Conservation (phyloP, 441 rosid species). For the Macaranga tanarius region DNA sequence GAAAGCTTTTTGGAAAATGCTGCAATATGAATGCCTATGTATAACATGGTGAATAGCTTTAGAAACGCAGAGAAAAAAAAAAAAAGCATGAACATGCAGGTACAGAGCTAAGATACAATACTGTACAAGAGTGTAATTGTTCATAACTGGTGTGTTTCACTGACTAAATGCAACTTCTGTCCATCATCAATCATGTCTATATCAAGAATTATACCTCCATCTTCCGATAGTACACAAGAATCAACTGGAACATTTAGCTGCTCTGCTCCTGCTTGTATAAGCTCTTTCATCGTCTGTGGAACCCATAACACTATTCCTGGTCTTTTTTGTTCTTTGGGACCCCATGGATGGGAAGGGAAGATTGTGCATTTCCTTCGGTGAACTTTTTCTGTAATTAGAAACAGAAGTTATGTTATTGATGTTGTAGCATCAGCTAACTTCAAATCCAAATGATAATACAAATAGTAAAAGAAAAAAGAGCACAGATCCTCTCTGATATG, state of each 20-base stretch:
- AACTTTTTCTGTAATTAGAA: slow-evolving; percentile 40
- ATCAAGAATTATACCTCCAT: slow-evolving; percentile 68
- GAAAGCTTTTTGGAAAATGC: neutral
- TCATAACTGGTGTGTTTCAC: slow-evolving; percentile 28
- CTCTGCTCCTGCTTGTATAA: slow-evolving; percentile 48
- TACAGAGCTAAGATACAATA: neutral
- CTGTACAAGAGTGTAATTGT: neutral
- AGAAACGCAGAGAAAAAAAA: neutral
- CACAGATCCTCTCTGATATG: neutral
- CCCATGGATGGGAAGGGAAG: slow-evolving; percentile 73
- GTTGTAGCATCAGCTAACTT: no score
- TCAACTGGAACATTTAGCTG: slow-evolving; percentile 43
- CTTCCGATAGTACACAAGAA: slow-evolving; percentile 59
- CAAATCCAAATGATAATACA: neutral
- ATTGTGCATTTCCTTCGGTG: slow-evolving; percentile 65
- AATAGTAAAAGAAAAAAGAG: no score
- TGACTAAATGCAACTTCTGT: slow-evolving; percentile 59
- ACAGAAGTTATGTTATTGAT: neutral
- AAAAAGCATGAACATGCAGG: neutral
- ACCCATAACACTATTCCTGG: slow-evolving; percentile 76
- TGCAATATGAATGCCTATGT: neutral
- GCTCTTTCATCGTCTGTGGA: slow-evolving; percentile 51
- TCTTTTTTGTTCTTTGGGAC: slow-evolving; percentile 44
- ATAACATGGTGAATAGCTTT: neutral
- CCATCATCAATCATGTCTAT: slow-evolving; percentile 67